Percentiles rank a stretch among this genome's conserved stretches.
Conservation (phyloP, 140 eudicot genomes). For the Stevia rebaudiana region DNA sequence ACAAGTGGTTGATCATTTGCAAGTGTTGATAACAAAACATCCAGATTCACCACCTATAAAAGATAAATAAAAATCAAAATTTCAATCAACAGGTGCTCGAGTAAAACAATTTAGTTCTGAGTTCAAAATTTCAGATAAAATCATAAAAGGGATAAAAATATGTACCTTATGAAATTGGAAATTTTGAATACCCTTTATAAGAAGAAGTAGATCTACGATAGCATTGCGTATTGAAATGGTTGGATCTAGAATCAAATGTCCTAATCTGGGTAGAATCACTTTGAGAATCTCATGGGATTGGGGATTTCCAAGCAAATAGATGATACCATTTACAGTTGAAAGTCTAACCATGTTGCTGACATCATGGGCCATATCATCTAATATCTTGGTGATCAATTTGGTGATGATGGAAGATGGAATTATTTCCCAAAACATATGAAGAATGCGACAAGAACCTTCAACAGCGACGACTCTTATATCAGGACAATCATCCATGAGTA, state of each 20-base stretch:
- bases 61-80: not conserved
- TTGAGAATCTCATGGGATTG: conserved; percentile 88
- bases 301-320: conserved; percentile 87
- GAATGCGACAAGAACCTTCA: conserved; percentile 91
- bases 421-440: conserved; percentile 87
- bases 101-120: not conserved
- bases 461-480: conserved; percentile 86
- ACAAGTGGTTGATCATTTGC: conserved; percentile 75
- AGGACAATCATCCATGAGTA: conserved; percentile 83
- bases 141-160: too few relatives aligned
- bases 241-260: conserved; percentile 65
- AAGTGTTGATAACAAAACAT: conserved; percentile 54
- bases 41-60: conserved; percentile 66
- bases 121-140: not conserved
- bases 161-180: conserved; percentile 91
- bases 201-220: conserved; percentile 71
- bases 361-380: conserved; percentile 80
- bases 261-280: conserved; percentile 79
- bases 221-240: conserved; percentile 63
- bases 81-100: not conserved
- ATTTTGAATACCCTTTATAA: conserved; percentile 48
- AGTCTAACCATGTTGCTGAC: conserved; percentile 64
- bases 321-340: conserved; percentile 81
- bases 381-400: conserved; percentile 60
- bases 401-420: conserved; percentile 74